phyloP scores from a whole-genome alignment of 345 rosid species.

The Citropsis articulata region DNA sequence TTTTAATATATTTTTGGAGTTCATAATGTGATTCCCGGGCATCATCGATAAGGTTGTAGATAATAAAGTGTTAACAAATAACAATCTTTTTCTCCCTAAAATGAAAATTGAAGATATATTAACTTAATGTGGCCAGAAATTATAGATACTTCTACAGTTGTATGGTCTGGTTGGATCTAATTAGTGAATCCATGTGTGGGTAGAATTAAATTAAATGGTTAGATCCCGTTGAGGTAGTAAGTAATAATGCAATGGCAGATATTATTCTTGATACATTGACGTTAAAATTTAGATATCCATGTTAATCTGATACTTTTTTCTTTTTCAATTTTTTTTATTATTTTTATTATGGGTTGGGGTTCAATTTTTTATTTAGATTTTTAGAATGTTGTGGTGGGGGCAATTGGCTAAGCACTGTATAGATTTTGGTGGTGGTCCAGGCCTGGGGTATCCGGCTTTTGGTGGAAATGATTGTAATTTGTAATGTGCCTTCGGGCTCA shows the following conservation, averaged over 20 bases:
- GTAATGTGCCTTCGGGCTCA: no score
- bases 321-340: background rate
- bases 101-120: background rate
- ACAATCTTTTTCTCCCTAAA: background rate
- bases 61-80: slow-evolving; percentile 12
- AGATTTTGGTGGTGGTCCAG: slow-evolving; percentile 15
- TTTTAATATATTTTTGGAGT: background rate
- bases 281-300: background rate
- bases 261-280: background rate
- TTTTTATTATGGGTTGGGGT: background rate
- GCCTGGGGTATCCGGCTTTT: no score
- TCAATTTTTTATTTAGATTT: background rate
- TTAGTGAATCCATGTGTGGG: no score
- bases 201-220: no score
- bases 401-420: background rate
- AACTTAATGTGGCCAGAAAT: no score
- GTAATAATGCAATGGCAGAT: no score
- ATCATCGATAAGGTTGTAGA: slow-evolving; percentile 22
- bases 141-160: no score
- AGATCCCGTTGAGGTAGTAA: no score
- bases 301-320: background rate
- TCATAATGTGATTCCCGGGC: background rate
- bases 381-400: background rate
- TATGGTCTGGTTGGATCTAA: no score
- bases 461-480: background rate